Conservation (phyloP, 129 eudicot genomes). For the Lonicera japonica region DNA sequence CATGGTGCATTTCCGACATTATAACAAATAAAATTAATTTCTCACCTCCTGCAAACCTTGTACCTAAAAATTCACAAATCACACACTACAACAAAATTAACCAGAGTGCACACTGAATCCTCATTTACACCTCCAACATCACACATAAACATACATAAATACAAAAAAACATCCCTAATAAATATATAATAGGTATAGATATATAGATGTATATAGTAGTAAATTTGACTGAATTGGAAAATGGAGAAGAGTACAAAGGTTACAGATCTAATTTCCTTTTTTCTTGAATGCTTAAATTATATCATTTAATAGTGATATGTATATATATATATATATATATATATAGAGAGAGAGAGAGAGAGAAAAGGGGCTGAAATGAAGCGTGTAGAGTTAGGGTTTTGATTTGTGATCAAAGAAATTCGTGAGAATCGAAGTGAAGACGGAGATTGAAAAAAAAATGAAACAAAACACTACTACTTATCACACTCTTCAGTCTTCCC, state of each 20-base stretch:
- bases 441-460: slow-evolving; percentile 8
- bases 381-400: not conserved
- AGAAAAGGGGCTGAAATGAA: not conserved
- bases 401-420: slow-evolving; percentile 8
- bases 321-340: not conserved
- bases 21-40: not conserved
- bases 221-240: no score
- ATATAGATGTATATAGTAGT: no score
- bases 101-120: no score
- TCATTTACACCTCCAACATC: no score
- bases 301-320: not conserved
- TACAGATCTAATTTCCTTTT: no score
- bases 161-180: no score
- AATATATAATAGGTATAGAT: no score
- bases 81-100: no score
- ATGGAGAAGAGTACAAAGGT: no score
- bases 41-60: not conserved
- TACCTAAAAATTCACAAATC: not conserved
- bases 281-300: no score
- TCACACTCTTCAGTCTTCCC: not conserved
- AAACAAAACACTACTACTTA: not conserved
- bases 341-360: not conserved
- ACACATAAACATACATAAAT: no score
- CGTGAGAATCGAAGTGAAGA: slow-evolving; percentile 3
- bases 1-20: slow-evolving; percentile 38